These are phyloP conservation scores for Cafeteria roenbergensis DNA, from an alignment of 108 stramenopile species.

Conservation along the genomic window DNA sequence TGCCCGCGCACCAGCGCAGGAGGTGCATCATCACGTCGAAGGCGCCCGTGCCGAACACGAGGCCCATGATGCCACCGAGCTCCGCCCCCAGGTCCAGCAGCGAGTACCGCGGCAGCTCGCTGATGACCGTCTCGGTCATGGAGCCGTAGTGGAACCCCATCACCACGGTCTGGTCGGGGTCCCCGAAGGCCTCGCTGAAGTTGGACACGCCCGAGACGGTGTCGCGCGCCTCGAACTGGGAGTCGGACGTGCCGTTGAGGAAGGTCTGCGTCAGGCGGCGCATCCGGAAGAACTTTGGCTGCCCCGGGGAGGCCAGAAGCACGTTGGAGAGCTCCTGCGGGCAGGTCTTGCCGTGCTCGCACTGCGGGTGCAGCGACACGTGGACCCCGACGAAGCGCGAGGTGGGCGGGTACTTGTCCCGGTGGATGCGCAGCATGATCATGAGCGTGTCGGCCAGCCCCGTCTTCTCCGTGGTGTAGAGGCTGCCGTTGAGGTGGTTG, in stretches of 20 bases:
- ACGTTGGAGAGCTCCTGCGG: neutral
- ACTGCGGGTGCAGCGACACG: neutral
- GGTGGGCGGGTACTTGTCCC: neutral
- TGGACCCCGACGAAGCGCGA: neutral
- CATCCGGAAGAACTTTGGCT: neutral
- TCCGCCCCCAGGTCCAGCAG: neutral
- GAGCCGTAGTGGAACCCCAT: neutral
- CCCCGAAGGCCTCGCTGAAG: neutral
- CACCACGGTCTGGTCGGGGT: neutral
- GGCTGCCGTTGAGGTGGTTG: neutral
- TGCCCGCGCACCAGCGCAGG: too few relatives aligned
- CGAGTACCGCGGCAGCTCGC: neutral
- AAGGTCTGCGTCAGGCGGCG: neutral
- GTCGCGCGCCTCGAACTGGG: neutral
- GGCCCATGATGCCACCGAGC: neutral
- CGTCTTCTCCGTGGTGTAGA: neutral
- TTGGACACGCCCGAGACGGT: neutral
- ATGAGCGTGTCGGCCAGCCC: neutral
- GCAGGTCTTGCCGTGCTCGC: neutral
- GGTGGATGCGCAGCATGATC: neutral
- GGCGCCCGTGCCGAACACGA: neutral
- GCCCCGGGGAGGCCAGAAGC: neutral
- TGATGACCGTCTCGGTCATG: neutral
- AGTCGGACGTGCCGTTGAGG: neutral
- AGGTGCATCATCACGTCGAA: too few relatives aligned